Conservation (phyloP, 345 rosid genomes). For the Jatropha curcas region DNA sequence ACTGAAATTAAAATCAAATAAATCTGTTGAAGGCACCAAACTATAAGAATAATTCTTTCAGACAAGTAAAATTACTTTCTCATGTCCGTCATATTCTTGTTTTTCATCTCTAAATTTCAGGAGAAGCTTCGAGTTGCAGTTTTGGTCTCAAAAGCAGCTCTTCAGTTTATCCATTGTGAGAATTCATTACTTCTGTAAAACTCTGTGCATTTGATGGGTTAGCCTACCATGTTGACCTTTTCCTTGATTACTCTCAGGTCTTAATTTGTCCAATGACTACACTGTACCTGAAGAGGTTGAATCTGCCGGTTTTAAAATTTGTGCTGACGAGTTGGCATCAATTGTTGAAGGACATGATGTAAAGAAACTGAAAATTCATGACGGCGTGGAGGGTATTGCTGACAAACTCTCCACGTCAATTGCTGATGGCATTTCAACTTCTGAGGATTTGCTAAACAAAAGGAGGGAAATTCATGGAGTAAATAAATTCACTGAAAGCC, state of each 20-base stretch:
- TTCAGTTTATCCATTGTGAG: conserved; percentile 78
- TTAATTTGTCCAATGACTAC: conserved; percentile 63
- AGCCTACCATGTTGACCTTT: conserved; percentile 24
- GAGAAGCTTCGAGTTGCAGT: conserved; percentile 84
- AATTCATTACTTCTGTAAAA: conserved; percentile 10
- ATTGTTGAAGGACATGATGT: conserved; percentile 84
- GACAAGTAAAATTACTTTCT: not conserved
- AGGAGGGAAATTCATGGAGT: conserved; percentile 72
- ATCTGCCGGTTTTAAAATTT: conserved; percentile 77
- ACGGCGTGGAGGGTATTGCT: conserved; percentile 62
- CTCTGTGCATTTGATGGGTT: not conserved
- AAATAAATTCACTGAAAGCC: conserved; percentile 81
- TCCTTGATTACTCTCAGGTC: conserved; percentile 45
- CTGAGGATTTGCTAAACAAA: conserved; percentile 40
- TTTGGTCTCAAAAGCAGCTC: conserved; percentile 93
- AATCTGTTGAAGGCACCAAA: not conserved
- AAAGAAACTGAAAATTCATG: conserved; percentile 73
- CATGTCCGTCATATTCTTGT: conserved; percentile 8
- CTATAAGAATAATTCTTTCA: not conserved
- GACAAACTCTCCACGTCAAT: conserved; percentile 67
- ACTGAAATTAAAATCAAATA: not conserved
- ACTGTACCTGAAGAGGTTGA: conserved; percentile 69
- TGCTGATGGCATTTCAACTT: conserved; percentile 53
- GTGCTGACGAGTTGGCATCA: conserved; percentile 83
- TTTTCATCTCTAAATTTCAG: conserved; percentile 36